phyloP scores from a whole-genome alignment of 2,329 filamentous ascomycete species.

The Diplocarpon rosae region DNA sequence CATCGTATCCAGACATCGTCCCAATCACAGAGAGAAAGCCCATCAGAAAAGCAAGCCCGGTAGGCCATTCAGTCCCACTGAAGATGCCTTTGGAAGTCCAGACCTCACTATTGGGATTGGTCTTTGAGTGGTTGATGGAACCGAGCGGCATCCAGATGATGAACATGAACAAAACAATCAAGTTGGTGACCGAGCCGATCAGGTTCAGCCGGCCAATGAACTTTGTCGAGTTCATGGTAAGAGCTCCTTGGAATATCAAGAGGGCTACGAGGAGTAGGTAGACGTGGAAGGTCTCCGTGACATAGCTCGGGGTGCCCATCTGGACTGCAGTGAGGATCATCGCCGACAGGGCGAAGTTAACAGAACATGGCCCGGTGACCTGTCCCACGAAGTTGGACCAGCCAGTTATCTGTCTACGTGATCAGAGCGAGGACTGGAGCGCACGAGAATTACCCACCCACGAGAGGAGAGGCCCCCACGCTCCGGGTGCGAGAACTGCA shows the following conservation, averaged over 20 bases:
- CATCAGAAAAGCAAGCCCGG: slow-evolving; percentile 50
- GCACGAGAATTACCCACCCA: background rate
- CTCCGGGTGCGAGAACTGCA: slow-evolving; percentile 9
- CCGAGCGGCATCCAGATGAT: slow-evolving; percentile 4
- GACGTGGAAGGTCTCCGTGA: slow-evolving; percentile 2
- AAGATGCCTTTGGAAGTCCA: slow-evolving; percentile 31
- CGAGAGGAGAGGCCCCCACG: slow-evolving; percentile 7
- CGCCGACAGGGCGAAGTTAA: slow-evolving; percentile 6
- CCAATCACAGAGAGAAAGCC: slow-evolving; percentile 53
- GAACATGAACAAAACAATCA: slow-evolving; percentile 6
- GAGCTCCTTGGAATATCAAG: slow-evolving; percentile 5
- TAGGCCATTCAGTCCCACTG: slow-evolving; percentile 45
- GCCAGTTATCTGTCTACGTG: slow-evolving; percentile 3
- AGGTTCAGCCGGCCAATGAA: slow-evolving; percentile 5
- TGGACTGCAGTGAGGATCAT: slow-evolving; percentile 7
- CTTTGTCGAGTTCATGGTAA: slow-evolving; percentile 6
- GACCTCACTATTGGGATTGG: slow-evolving; percentile 2
- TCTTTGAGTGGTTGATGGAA: slow-evolving; percentile 2
- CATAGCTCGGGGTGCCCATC: slow-evolving; percentile 6
- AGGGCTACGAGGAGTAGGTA: slow-evolving; percentile 4
- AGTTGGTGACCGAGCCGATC: slow-evolving; percentile 2
- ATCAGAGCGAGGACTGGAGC: background rate
- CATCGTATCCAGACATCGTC: slow-evolving; percentile 51
- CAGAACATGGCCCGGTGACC: slow-evolving; percentile 3
- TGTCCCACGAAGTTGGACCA: slow-evolving; percentile 10